These are phyloP conservation scores for Xylaria sp. DNA, from an alignment of 2,329 filamentous ascomycete species.

Conservation along the genomic window DNA sequence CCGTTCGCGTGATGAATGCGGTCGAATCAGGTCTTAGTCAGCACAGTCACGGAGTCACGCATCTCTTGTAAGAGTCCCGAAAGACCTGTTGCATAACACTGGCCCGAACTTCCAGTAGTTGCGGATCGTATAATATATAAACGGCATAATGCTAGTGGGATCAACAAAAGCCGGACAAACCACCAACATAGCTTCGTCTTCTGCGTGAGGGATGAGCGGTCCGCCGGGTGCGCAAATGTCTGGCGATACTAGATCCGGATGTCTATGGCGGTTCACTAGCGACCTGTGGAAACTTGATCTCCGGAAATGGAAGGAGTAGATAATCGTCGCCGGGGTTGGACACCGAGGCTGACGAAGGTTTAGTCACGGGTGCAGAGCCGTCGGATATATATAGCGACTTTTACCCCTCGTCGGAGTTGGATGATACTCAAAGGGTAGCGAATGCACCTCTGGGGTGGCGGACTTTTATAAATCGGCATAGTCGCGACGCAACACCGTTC, in stretches of 20 bases:
- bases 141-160: slow-evolving; percentile 14
- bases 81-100: slow-evolving; percentile 22
- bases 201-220: slow-evolving; percentile 5
- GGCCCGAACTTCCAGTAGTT: slow-evolving; percentile 27
- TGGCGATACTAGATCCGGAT: slow-evolving; percentile 5
- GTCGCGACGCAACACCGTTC: slow-evolving; percentile 21
- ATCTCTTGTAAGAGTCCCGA: slow-evolving; percentile 24
- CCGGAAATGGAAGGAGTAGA: slow-evolving; percentile 7
- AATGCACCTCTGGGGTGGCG: slow-evolving; percentile 29
- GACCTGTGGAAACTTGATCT: not conserved
- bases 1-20: slow-evolving; percentile 33
- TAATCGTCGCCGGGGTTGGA: slow-evolving; percentile 23
- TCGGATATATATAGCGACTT: slow-evolving; percentile 35
- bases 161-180: slow-evolving; percentile 12
- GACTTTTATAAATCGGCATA: slow-evolving; percentile 27
- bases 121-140: slow-evolving; percentile 18
- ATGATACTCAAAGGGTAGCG: slow-evolving; percentile 22
- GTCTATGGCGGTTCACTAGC: not conserved
- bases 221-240: slow-evolving; percentile 3
- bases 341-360: slow-evolving; percentile 23
- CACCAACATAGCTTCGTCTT: slow-evolving; percentile 11
- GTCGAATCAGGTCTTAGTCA: slow-evolving; percentile 24
- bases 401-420: slow-evolving; percentile 18
- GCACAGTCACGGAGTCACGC: slow-evolving; percentile 29
- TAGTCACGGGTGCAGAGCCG: slow-evolving; percentile 34